Base-by-base conservation (phyloP, 495 filamentous ascomycete genomes). In the Podospora fimiseda region DNA sequence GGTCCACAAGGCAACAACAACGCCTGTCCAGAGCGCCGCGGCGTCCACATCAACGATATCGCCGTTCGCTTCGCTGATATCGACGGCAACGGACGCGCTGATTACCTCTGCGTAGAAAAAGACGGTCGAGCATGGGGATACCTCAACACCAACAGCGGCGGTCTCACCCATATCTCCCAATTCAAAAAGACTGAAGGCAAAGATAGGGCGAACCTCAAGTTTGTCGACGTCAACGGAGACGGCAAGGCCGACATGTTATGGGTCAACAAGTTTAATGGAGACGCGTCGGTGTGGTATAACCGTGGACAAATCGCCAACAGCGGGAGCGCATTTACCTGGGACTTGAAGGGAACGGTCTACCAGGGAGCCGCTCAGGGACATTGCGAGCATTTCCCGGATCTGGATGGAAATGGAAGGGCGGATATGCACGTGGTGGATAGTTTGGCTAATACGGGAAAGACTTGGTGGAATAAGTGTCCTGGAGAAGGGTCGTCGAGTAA, bases 151-250 rank as follows among this genome's bases (percentile, higher is more conserved):
- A 51, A 51, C 50, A 48, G 14, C 9, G 48, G 30, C 48, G 36
- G 48, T 16, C 21, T 38, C n/a, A 37, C 50, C 30, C 9, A 53
- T 21, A 23, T 42, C 18, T 33, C 20, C n/a, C 56, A 61, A 37
- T 33, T 53, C 42, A 57, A 50, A 18, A 38, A 18, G 40, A 27
- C 59, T 1, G 33, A 37, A 9, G 48, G 39, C 21, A 21, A 52
- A 14, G 53, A 58, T 37, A 47, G 61, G 23, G 62, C 59, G 15
- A 62, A 62, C 44, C 47, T 55, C 36, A 27, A 51, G 16, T 66
- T 49, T 21, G 62, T 44, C n/a, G 63, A 66, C 46, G 53, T 66
- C 1, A 65, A 65, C 33, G 62, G 62, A n/a, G 62, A 65, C 41
- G 52, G 55, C 16, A 36, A 21, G 19, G 62, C 49, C 33, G 62